Percentiles rank a stretch among this genome's conserved stretches.
These are phyloP conservation scores for Castanea crenata DNA, from an alignment of 306 rosid genomes.

Conservation along the genomic window DNA sequence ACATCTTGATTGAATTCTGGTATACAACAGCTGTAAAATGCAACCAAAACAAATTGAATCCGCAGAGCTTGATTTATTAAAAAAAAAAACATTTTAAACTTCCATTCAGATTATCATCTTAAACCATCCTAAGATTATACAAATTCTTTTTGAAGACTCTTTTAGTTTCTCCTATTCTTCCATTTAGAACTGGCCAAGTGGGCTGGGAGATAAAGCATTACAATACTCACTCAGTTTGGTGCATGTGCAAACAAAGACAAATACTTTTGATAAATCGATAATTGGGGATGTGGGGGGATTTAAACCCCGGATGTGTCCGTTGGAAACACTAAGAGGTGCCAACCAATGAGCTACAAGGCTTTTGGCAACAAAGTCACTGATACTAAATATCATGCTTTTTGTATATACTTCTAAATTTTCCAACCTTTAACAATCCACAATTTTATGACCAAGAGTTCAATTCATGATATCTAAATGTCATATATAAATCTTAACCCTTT, in stretches of 20 bases:
- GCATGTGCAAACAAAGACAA: not conserved
- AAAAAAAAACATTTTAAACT: not conserved
- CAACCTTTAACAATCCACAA: not conserved
- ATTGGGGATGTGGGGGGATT: too few relatives aligned
- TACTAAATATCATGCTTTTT: not conserved
- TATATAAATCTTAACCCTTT: too few relatives aligned
- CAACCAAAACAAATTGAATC: not conserved
- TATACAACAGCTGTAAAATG: not conserved
- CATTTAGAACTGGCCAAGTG: too few relatives aligned
- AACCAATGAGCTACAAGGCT: too few relatives aligned
- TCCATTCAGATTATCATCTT: not conserved
- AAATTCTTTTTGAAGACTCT: not conserved
- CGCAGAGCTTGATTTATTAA: not conserved
- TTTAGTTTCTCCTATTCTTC: not conserved
- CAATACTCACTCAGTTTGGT: too few relatives aligned
- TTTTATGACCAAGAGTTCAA: too few relatives aligned
- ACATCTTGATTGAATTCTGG: not conserved
- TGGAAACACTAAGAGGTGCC: too few relatives aligned
- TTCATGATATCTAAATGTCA: too few relatives aligned
- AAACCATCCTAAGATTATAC: not conserved
- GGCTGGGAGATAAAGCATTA: too few relatives aligned
- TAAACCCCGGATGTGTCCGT: too few relatives aligned
- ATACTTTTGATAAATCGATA: too few relatives aligned
- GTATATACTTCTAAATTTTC: not conserved
- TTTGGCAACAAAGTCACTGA: not conserved